Percentiles rank a stretch among this genome's conserved stretches.
Conservation (phyloP, 2,329 filamentous ascomycete species). For the Colletotrichum navitas region DNA sequence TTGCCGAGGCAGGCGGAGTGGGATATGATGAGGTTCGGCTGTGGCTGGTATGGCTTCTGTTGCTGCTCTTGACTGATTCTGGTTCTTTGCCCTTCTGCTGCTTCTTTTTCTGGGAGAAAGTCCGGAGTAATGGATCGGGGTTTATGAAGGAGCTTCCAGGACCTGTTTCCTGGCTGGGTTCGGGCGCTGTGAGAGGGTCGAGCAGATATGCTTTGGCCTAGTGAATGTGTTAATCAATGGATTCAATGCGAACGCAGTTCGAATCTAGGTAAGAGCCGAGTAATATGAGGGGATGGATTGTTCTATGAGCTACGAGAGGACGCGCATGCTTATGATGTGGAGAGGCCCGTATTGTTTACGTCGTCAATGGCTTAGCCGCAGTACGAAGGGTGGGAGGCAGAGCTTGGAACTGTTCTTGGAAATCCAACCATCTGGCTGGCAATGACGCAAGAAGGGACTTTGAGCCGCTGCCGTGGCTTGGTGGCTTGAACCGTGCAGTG, state of each 20-base stretch:
- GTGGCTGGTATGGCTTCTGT: conserved; percentile 29
- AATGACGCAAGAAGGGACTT: conserved; percentile 42
- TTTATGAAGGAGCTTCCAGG: conserved; percentile 69
- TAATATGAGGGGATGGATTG: conserved; percentile 9
- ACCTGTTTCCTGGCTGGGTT: conserved; percentile 76
- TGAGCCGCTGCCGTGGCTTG: conserved; percentile 13
- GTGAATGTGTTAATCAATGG: conserved; percentile 7
- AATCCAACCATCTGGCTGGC: conserved; percentile 32
- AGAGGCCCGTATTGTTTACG: conserved; percentile 43
- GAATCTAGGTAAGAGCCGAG: neutral
- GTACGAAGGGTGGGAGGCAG: conserved; percentile 29
- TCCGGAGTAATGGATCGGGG: conserved; percentile 45
- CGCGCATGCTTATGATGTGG: conserved; percentile 34
- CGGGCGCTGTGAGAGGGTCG: conserved; percentile 76
- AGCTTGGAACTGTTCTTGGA: conserved; percentile 39
- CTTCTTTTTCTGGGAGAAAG: conserved; percentile 46
- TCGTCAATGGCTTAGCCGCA: conserved; percentile 42
- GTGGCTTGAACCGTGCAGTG: conserved; percentile 36
- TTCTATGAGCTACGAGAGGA: conserved; percentile 20
- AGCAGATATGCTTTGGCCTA: conserved; percentile 77
- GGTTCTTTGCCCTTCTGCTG: conserved; percentile 40
- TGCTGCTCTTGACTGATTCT: conserved; percentile 15
- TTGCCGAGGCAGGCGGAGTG: conserved; percentile 67
- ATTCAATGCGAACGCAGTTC: neutral
- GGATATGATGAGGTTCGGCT: conserved; percentile 47